phyloP scores from a whole-genome alignment of 495 filamentous ascomycete species.

The Penicillium nucicola region DNA sequence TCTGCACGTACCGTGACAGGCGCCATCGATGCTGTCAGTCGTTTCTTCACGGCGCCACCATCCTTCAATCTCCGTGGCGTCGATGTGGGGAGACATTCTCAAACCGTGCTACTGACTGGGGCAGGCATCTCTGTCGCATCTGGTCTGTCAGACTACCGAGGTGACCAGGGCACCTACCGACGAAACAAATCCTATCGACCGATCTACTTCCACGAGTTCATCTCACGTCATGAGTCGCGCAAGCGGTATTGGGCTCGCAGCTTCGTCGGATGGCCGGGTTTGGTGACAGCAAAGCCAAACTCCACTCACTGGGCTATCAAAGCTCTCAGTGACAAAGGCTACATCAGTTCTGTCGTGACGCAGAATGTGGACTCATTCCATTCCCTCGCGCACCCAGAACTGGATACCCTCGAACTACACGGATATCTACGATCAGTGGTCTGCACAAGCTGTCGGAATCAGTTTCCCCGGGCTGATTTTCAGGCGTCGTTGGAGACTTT shows the following conservation, averaged over 20 bases:
- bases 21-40: slow-evolving; percentile 69
- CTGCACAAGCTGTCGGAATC: slow-evolving; percentile 73
- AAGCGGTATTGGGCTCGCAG: slow-evolving; percentile 96
- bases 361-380: slow-evolving; percentile 98
- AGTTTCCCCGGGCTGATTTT: slow-evolving; percentile 66
- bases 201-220: slow-evolving; percentile 90
- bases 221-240: slow-evolving; percentile 74
- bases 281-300: slow-evolving; percentile 78
- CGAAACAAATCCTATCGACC: slow-evolving; percentile 85
- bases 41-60: slow-evolving; percentile 65
- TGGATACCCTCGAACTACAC: slow-evolving; percentile 82
- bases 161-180: slow-evolving; percentile 84
- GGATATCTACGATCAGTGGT: slow-evolving; percentile 79
- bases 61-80: slow-evolving; percentile 45
- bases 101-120: slow-evolving; percentile 80
- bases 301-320: slow-evolving; percentile 72
- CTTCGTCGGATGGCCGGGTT: slow-evolving; percentile 85
- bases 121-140: slow-evolving; percentile 93
- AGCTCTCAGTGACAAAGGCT: slow-evolving; percentile 64
- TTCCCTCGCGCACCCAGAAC: slow-evolving; percentile 65
- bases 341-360: slow-evolving; percentile 76
- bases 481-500: slow-evolving; percentile 72
- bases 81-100: slow-evolving; percentile 42
- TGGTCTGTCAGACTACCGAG: slow-evolving; percentile 90
- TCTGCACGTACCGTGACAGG: slow-evolving; percentile 65